Evolutionary conservation across 2,329 filamentous ascomycete species (phyloP).

Genomic region (Microsporum ferrugineum): DNA sequence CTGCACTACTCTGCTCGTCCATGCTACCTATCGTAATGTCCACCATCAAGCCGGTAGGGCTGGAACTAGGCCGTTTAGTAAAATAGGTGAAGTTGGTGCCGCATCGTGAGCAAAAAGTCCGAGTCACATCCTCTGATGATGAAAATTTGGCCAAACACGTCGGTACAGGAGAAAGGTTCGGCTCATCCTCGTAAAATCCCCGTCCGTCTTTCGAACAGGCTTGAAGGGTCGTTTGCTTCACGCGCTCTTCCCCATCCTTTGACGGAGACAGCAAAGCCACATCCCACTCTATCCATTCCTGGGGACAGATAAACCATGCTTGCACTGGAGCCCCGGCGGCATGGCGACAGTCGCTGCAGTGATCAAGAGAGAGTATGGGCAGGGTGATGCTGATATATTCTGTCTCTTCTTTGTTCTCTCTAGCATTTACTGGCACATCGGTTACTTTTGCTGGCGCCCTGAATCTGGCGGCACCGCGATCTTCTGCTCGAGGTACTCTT

Average conservation of each 20-base stretch:
- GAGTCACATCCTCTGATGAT: constrained; percentile 10
- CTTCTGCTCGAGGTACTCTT: constrained; percentile 14
- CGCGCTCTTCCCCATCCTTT: neutral
- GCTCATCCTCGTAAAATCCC: neutral
- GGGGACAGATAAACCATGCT: constrained; percentile 21
- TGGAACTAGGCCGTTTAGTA: constrained; percentile 11
- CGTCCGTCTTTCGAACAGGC: neutral
- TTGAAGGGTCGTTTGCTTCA: neutral
- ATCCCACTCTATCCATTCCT: constrained; percentile 19
- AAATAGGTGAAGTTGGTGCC: constrained; percentile 18
- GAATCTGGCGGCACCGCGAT: constrained; percentile 7
- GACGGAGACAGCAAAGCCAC: constrained; percentile 7
- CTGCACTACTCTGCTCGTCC: constrained; percentile 15
- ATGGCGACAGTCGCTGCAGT: constrained; percentile 20
- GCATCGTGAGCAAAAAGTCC: constrained; percentile 22
- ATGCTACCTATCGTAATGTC: constrained; percentile 20
- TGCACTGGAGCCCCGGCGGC: constrained; percentile 16
- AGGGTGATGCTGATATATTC: constrained; percentile 11
- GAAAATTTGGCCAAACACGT: neutral
- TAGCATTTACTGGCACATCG: neutral
- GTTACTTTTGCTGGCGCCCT: neutral
- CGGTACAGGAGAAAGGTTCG: neutral
- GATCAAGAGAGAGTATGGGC: constrained; percentile 19
- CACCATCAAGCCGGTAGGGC: constrained; percentile 8
- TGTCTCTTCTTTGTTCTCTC: neutral